Evolutionary conservation across 208 protist species (phyloP).

Genomic region (Leishmania martiniquensis): DNA sequence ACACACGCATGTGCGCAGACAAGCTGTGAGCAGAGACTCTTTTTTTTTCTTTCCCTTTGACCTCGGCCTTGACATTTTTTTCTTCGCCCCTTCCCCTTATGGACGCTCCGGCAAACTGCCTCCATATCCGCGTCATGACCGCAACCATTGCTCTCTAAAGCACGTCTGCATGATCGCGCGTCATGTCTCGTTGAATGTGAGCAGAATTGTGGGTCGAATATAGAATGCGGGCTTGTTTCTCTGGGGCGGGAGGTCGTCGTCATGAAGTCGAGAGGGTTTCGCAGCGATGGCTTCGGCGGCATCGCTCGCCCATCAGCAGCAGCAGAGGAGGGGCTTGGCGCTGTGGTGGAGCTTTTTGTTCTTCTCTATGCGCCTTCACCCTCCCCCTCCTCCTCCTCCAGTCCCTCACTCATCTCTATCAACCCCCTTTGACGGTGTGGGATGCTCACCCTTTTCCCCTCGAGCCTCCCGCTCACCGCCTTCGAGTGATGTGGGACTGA

Average conservation of each 20-base stretch:
- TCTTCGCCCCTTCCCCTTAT: neutral
- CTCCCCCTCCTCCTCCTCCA: neutral
- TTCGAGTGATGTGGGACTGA: neutral
- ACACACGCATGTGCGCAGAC: neutral
- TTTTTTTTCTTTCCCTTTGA: slow-evolving; percentile 6
- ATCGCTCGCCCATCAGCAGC: neutral
- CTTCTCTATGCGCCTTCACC: neutral
- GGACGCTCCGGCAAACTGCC: neutral
- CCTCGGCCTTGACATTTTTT: neutral
- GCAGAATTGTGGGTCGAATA: neutral
- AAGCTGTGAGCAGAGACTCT: neutral
- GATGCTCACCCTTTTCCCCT: neutral
- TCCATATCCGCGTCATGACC: neutral
- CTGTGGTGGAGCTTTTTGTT: too few species aligned
- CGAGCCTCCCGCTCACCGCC: neutral
- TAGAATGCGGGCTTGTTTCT: neutral
- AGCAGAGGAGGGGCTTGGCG: neutral
- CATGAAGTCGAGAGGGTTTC: too few species aligned
- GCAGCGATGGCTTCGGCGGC: too few species aligned
- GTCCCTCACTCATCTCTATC: too few species aligned
- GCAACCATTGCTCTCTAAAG: neutral
- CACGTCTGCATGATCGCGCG: neutral
- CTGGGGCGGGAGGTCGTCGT: too few species aligned
- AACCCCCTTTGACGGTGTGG: neutral
- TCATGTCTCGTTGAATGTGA: neutral